phyloP scores from a whole-genome alignment of 768 basidiomycete genomes.

The Phaeolepiota aurea region DNA sequence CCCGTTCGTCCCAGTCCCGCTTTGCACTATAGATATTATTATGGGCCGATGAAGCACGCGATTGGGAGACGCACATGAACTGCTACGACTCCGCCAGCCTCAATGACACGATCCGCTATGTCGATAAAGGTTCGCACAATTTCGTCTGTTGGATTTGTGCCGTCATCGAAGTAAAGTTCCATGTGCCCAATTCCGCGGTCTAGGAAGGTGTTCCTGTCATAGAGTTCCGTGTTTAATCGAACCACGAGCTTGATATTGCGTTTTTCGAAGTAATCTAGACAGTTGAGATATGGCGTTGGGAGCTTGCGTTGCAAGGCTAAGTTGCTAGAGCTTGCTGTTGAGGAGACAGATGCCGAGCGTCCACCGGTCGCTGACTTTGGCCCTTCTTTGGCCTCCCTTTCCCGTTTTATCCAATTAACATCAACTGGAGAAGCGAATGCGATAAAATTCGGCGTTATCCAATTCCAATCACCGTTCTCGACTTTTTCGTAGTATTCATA shows the following conservation, averaged over 20 bases:
- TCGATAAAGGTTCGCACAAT: conserved; percentile 91
- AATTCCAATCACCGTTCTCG: conserved; percentile 94
- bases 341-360: conserved; percentile 14
- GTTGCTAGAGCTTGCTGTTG: conserved; percentile 25
- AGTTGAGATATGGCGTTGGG: conserved; percentile 77
- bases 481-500: conserved; percentile 96
- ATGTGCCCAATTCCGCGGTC: conserved; percentile 83
- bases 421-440: conserved; percentile 93
- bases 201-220: conserved; percentile 73
- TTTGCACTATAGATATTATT: conserved; percentile 92
- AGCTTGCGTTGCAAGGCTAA: conserved; percentile 71
- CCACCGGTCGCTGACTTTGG: conserved; percentile 17
- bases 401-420: conserved; percentile 66
- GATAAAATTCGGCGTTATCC: conserved; percentile 87
- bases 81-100: conserved; percentile 73
- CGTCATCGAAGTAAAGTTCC: conserved; percentile 96
- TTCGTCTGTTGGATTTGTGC: conserved; percentile 94
- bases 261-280: conserved; percentile 88
- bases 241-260: conserved; percentile 85
- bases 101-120: conserved; percentile 70
- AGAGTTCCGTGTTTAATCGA: conserved; percentile 88
- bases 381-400: conserved; percentile 54
- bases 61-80: conserved; percentile 70
- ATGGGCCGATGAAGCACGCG: too few species aligned
- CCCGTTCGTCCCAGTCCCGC: conserved; percentile 96